Base-by-base conservation (phyloP, 1,284 basidiomycete genomes). In the Ustilago shanxiensis region DNA sequence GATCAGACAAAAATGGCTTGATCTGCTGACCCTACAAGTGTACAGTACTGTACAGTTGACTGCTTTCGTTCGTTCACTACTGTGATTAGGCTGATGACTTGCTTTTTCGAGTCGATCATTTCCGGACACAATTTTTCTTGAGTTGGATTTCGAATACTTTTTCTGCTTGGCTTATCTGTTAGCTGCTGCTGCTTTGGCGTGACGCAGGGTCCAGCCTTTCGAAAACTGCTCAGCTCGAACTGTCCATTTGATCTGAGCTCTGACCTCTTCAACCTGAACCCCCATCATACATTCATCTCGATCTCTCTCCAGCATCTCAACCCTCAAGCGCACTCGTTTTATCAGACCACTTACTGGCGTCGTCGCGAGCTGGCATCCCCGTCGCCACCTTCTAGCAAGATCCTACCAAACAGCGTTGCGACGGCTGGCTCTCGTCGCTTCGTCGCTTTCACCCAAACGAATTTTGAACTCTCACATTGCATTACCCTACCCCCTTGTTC, bases 331-430 rank as follows among this genome's bases (percentile, higher is more conserved):
- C n/a, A n/a, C n/a, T n/a, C n/a, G n/a, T n/a, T n/a, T n/a, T n/a
- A n/a, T n/a, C n/a, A n/a, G n/a, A 39, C 37, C 37, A 39, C 14
- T 2, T 39, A n/a, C 47, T 28, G 53, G 67, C 61, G 67, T 64
- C 67, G 61, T 65, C 39, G 61, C 53, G 61, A 70, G 60, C 67
- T 53, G 67, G 57, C 41, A 52, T 60, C 61, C 53, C 45, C 57
- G 49, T 63, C 66, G 56, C 56, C 61, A 35, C n/a, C n/a, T 18
- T 29, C 33, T 18, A 22, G 44, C 37, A 16, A 14, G 13, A 20
- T 9, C n/a, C n/a, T n/a, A n/a, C 14, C 9, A 45, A 39, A 26
- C 37, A 58, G 35, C 59, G n/a, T n/a, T n/a, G n/a, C 53, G 39
- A 61, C 41, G 39, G 39, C 61, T 39, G 60, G 52, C 57, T 26